phyloP scores from a whole-genome alignment of 2,329 filamentous ascomycete species.

The Trichoderma sp. region DNA sequence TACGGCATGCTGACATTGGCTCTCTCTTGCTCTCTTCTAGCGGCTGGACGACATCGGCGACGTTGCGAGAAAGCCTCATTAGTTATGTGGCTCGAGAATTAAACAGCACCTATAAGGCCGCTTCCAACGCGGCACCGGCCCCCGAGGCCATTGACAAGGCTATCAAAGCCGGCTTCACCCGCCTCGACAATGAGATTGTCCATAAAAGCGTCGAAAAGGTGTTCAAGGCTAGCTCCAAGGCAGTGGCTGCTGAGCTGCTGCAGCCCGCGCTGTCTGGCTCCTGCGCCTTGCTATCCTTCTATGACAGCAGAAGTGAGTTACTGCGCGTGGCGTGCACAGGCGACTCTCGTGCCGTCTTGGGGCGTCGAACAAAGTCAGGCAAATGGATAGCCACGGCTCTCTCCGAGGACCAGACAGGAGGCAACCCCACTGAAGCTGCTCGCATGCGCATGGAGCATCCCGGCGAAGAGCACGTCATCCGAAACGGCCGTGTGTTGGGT shows the following conservation, averaged over 20 bases:
- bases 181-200: slow-evolving; percentile 90
- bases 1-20: slow-evolving; percentile 20
- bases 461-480: slow-evolving; percentile 80
- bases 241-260: slow-evolving; percentile 85
- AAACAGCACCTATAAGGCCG: slow-evolving; percentile 83
- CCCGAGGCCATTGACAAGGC: slow-evolving; percentile 81
- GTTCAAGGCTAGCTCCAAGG: slow-evolving; percentile 81
- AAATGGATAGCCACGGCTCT: slow-evolving; percentile 57
- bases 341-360: slow-evolving; percentile 90
- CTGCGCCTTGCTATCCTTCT: slow-evolving; percentile 93
- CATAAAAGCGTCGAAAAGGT: slow-evolving; percentile 91
- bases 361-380: slow-evolving; percentile 15
- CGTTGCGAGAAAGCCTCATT: slow-evolving; percentile 87
- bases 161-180: slow-evolving; percentile 87
- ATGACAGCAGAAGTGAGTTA: slow-evolving; percentile 81
- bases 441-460: slow-evolving; percentile 84
- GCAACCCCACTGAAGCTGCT: slow-evolving; percentile 77
- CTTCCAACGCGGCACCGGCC: slow-evolving; percentile 59
- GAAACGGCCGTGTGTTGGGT: slow-evolving; percentile 86
- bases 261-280: slow-evolving; percentile 95
- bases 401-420: slow-evolving; percentile 91
- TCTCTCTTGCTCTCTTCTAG: slow-evolving; percentile 32
- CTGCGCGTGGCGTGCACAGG: slow-evolving; percentile 94
- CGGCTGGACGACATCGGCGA: slow-evolving; percentile 97
- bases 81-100: slow-evolving; percentile 89